Evolutionary conservation across 75 land plant species (phyloP).

Genomic region (Picea sitchensis): DNA sequence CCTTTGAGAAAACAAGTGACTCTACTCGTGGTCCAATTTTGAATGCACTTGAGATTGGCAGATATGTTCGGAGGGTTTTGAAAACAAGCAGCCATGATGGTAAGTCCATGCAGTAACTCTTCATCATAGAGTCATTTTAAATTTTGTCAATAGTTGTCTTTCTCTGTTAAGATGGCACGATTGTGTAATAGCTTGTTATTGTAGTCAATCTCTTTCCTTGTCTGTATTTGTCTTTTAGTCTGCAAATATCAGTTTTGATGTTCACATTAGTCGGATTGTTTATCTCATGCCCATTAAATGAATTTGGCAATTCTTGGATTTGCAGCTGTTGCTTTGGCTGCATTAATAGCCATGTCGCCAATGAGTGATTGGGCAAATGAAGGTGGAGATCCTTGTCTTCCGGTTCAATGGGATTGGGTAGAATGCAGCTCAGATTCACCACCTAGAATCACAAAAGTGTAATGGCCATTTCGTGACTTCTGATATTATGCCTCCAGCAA

Average conservation of each 20-base stretch:
- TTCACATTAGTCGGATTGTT: background rate
- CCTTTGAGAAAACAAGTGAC: slow-evolving; percentile 46
- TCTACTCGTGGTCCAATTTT: slow-evolving; percentile 63
- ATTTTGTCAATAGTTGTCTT: background rate
- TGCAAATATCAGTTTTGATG: background rate
- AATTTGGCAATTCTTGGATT: slow-evolving; percentile 5
- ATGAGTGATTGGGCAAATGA: slow-evolving; percentile 25
- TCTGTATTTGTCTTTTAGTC: background rate
- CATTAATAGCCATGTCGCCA: slow-evolving; percentile 21
- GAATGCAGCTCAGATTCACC: slow-evolving; percentile 44
- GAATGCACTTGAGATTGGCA: slow-evolving; percentile 69
- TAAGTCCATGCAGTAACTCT: slow-evolving; percentile 16
- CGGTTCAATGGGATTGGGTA: slow-evolving; percentile 65
- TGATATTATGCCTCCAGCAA: background rate
- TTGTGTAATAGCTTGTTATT: background rate
- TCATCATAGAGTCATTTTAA: background rate
- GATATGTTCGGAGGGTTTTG: slow-evolving; percentile 34
- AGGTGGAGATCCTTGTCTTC: slow-evolving; percentile 72
- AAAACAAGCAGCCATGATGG: slow-evolving; percentile 48
- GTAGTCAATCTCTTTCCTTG: background rate
- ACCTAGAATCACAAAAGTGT: slow-evolving; percentile 68
- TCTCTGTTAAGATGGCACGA: background rate
- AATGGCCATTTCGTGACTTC: slow-evolving; percentile 8
- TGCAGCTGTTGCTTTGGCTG: slow-evolving; percentile 26
- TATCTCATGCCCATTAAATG: background rate